phyloP scores from a whole-genome alignment of 306 rosid genomes.

The Astragalus glycyphyllos region DNA sequence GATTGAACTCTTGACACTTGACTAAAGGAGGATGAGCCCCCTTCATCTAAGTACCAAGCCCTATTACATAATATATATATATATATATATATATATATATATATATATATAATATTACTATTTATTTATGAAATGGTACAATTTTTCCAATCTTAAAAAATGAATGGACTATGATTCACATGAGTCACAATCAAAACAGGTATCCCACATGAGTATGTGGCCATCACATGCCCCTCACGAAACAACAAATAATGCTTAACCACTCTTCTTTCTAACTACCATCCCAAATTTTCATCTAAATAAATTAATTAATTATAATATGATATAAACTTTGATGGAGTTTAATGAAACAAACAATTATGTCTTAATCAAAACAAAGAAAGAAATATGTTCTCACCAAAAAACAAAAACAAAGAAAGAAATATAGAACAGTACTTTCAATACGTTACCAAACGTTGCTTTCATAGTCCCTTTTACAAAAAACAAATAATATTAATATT shows the following conservation, averaged over 20 bases:
- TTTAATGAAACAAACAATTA: slow-evolving; percentile 35
- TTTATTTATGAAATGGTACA: not conserved
- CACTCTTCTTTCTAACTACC: slow-evolving; percentile 46
- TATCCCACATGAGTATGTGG: slow-evolving; percentile 56
- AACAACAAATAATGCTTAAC: slow-evolving; percentile 38
- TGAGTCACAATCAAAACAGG: slow-evolving; percentile 59
- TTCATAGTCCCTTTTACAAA: slow-evolving; percentile 46
- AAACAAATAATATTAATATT: slow-evolving; percentile 9
- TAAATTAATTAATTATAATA: not conserved
- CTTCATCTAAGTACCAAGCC: too few species aligned
- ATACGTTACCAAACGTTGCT: slow-evolving; percentile 59
- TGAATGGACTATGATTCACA: slow-evolving; percentile 48
- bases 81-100: too few species aligned
- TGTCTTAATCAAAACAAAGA: slow-evolving; percentile 37
- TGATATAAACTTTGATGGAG: slow-evolving; percentile 29
- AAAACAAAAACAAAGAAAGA: slow-evolving; percentile 24
- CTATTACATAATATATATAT: not conserved
- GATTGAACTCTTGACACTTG: too few species aligned
- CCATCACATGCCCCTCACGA: slow-evolving; percentile 23
- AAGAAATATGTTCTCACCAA: too few species aligned
- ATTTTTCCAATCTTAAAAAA: slow-evolving; percentile 3
- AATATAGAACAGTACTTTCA: slow-evolving; percentile 28
- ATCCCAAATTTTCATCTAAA: slow-evolving; percentile 15
- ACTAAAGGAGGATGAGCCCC: too few species aligned
- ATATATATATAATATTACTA: not conserved